A percentile compares a stretch with the other conserved stretches of the same genome.
phyloP scores from a whole-genome alignment of 2,329 filamentous ascomycete genomes.

The Chaetothyriales sp. region DNA sequence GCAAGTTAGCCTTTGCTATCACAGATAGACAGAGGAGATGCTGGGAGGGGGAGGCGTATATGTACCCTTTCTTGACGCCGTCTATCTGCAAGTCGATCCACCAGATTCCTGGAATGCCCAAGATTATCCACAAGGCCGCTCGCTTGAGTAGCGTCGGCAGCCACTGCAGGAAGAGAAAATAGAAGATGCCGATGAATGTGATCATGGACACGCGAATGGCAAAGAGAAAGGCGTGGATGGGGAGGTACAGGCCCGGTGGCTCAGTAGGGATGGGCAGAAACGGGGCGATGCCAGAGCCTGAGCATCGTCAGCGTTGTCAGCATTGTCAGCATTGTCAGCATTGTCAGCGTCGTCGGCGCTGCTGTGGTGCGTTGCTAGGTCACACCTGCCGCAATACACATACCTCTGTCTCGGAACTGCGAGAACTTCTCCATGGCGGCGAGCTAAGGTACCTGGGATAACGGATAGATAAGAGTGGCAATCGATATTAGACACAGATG shows the following conservation, averaged over 20 bases:
- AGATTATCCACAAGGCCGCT: conserved; percentile 69
- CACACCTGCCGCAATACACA: conserved; percentile 7
- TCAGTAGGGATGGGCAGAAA: conserved; percentile 71
- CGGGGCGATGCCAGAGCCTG: conserved; percentile 88
- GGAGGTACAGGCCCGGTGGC: conserved; percentile 45
- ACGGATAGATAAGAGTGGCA: not conserved
- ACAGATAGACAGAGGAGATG: not conserved
- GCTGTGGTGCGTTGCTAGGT: conserved; percentile 1
- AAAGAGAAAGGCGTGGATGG: conserved; percentile 60
- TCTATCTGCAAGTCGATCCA: conserved; percentile 98
- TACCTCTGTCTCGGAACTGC: conserved; percentile 81
- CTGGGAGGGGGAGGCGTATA: conserved; percentile 1
- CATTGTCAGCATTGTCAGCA: not conserved
- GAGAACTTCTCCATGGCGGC: conserved; percentile 81
- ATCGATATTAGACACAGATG: not conserved
- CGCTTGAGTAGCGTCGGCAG: conserved; percentile 64
- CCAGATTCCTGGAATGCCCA: conserved; percentile 85
- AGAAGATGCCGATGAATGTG: conserved; percentile 48
- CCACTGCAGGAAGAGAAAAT: conserved; percentile 71
- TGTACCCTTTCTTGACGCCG: conserved; percentile 76
- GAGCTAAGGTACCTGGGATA: not conserved
- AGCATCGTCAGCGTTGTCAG: not conserved
- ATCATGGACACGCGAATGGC: conserved; percentile 66
- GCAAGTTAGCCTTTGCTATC: not conserved
- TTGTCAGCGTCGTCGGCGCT: not conserved